Conservation (phyloP, 805 yeast species). For the Wickerhamomyces alni region DNA sequence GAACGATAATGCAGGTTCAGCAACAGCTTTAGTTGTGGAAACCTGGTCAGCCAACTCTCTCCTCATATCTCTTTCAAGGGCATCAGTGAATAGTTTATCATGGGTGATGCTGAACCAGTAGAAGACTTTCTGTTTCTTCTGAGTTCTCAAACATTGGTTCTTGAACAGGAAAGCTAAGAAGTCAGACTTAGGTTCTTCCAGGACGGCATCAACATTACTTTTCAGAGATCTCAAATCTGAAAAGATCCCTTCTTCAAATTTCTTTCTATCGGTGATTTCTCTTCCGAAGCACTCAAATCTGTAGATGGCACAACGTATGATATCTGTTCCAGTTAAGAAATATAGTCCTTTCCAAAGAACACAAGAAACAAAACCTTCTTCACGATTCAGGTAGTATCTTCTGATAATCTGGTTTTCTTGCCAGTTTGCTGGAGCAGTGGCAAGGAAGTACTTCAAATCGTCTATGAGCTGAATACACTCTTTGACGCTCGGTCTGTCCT, state of each 20-base stretch:
- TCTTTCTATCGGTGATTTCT: constrained; percentile 75
- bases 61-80: constrained; percentile 85
- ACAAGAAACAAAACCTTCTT: constrained; percentile 89
- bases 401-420: constrained; percentile 81
- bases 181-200: constrained; percentile 82
- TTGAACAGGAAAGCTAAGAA: constrained; percentile 80
- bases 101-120: constrained; percentile 97
- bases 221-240: constrained; percentile 84
- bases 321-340: constrained; percentile 93
- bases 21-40: constrained; percentile 65
- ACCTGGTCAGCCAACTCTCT: constrained; percentile 57
- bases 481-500: constrained; percentile 25
- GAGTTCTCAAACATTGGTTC: constrained; percentile 85
- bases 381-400: constrained; percentile 77
- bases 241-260: constrained; percentile 94
- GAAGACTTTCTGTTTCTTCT: constrained; percentile 94
- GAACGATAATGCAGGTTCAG: constrained; percentile 80
- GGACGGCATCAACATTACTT: constrained; percentile 78
- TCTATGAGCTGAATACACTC: constrained; percentile 61
- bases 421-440: constrained; percentile 95
- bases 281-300: constrained; percentile 89
- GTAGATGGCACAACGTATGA: constrained; percentile 85
- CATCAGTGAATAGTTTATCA: constrained; percentile 87
- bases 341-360: constrained; percentile 87
- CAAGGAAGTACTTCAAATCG: constrained; percentile 77